Base-by-base conservation (phyloP, 805 yeast species). In the Sugiyamaella smithiae region DNA sequence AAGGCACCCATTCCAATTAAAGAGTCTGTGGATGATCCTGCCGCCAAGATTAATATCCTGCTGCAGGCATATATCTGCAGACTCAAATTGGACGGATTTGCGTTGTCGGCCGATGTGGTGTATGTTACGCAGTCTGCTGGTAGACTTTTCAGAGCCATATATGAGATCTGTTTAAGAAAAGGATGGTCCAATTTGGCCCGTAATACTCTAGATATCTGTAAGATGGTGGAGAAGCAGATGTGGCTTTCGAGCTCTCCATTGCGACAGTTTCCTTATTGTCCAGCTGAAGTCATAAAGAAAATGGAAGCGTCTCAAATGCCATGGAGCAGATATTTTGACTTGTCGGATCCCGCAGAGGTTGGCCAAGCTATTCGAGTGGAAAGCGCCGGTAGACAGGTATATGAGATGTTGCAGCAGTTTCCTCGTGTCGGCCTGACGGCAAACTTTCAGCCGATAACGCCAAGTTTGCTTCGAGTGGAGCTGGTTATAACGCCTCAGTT, bases 81-180 rank as follows among this genome's bases (percentile, higher is more conserved):
- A 31, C 69, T 90, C 20, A 69, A 73, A 7, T 70, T 93, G 14
- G 93, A 85, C 0, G 98, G 98, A 0, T 87, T 88, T 69, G 97
- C 97, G 0, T 67, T 95, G 52, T 81, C 85, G 76, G 81, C 96
- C 0, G 99, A 93, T 69, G 88, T 90, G 96, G 75, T 88, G 2
- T 93, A 87, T 62, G 80, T 93, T 35, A 85, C 93, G 0, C 98
- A 93, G 65, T 88, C 95, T 35, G 97, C 97, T 0, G 91, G 95
- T 2, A 76, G 99, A 61, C 66, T 93, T 32, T 71, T 90, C 48
- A 70, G 97, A 49, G 97, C 98, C 0, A 76, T 95, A 54, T 81
- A 77, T 63, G 97, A 91, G 61, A 78, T 93, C 28, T 77, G 86
- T 7, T 57, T 86, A 40, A 72, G 75, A 46, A 85, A 82, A 55